Percentiles rank a stretch among this genome's conserved stretches.
phyloP scores from a whole-genome alignment of 2,329 filamentous ascomycete species.

The Fusarium compactum region DNA sequence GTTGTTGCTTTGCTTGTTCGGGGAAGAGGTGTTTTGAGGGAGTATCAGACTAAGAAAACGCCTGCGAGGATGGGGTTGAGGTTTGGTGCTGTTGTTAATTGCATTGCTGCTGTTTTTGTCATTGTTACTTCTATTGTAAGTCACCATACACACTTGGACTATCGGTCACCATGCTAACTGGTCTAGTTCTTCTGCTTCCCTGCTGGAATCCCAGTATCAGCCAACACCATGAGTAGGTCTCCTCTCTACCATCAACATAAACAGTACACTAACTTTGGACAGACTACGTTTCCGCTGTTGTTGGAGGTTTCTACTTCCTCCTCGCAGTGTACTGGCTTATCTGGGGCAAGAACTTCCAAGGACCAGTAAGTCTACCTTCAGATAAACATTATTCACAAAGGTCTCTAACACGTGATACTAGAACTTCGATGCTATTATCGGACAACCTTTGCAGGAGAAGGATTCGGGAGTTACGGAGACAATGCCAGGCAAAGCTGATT shows the following conservation, averaged over 20 bases:
- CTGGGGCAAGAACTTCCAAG: conserved; percentile 9
- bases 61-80: conserved; percentile 8
- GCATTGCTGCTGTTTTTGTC: not conserved
- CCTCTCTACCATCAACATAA: accelerated
- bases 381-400: accelerated
- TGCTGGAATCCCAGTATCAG: not conserved
- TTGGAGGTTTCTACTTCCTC: conserved; percentile 6
- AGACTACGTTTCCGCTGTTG: conserved; percentile 21
- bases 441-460: not conserved
- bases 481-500: not conserved
- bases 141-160: accelerated
- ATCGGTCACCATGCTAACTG: not conserved
- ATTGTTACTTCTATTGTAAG: conserved; percentile 15
- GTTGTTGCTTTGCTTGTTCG: conserved; percentile 26
- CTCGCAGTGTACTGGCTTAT: conserved; percentile 1
- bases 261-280: accelerated
- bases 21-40: conserved; percentile 2
- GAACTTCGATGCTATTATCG: conserved; percentile 16
- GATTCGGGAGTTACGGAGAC: not conserved
- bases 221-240: conserved; percentile 12
- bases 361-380: not conserved
- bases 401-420: not conserved
- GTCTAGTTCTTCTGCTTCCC: conserved; percentile 21
- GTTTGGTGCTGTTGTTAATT: conserved; percentile 1
- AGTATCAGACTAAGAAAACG: conserved; percentile 14